Percentiles rank a stretch among this genome's conserved stretches.
phyloP scores from a whole-genome alignment of 2,329 filamentous ascomycete genomes.

The Plectosphaerella cucumerina region DNA sequence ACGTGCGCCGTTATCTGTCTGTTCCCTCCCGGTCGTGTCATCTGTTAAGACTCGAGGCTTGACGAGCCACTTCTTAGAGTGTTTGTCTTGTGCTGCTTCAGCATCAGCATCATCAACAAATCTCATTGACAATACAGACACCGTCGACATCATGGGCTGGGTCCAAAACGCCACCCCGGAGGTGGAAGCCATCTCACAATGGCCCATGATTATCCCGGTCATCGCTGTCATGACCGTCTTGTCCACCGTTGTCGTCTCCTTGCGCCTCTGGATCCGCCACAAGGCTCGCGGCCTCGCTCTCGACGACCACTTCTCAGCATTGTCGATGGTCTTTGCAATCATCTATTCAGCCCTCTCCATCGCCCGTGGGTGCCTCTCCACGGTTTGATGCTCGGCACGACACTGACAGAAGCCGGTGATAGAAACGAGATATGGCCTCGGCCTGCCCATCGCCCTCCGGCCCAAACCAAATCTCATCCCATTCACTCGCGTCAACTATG shows the following conservation, averaged over 20 bases:
- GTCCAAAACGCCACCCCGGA: slow-evolving; percentile 43
- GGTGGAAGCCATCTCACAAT: slow-evolving; percentile 42
- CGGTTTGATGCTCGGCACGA: background rate
- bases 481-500: slow-evolving; percentile 48
- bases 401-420: slow-evolving; percentile 1
- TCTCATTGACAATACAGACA: too few species aligned
- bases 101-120: too few species aligned
- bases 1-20: too few species aligned
- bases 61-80: too few species aligned
- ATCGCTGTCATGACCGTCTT: slow-evolving; percentile 38
- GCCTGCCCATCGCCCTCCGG: slow-evolving; percentile 37
- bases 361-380: slow-evolving; percentile 32
- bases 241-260: slow-evolving; percentile 34
- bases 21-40: too few species aligned
- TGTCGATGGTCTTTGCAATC: slow-evolving; percentile 40
- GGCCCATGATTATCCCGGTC: slow-evolving; percentile 43
- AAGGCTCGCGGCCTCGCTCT: slow-evolving; percentile 37
- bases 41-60: too few species aligned
- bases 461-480: slow-evolving; percentile 36
- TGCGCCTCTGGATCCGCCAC: slow-evolving; percentile 37
- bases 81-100: too few species aligned
- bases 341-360: slow-evolving; percentile 47
- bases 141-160: slow-evolving; percentile 38
- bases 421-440: slow-evolving; percentile 52
- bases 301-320: slow-evolving; percentile 40